Evolutionary conservation across 1,284 basidiomycete genomes (phyloP).

Genomic region (Melampsora abietis-canadensis): DNA sequence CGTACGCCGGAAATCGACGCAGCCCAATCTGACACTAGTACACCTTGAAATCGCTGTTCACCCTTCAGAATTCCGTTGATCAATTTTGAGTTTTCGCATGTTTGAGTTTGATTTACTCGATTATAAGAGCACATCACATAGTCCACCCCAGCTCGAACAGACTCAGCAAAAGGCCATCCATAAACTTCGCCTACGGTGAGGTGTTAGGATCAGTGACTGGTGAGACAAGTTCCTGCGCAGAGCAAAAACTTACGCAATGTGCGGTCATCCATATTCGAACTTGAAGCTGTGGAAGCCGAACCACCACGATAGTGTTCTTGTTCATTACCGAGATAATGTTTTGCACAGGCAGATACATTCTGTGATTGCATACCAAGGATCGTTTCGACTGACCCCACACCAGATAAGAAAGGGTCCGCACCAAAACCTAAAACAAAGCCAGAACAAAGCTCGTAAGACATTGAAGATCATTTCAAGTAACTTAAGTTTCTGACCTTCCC

Average conservation of each 20-base stretch:
- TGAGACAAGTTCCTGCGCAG: not conserved
- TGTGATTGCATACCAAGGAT: constrained; percentile 50
- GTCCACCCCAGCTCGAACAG: constrained; percentile 43
- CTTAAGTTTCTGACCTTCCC: constrained; percentile 48
- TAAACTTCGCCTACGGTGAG: constrained; percentile 48
- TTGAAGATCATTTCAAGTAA: not conserved
- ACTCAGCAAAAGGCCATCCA: constrained; percentile 45
- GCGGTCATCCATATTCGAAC: constrained; percentile 49
- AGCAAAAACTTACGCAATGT: constrained; percentile 46
- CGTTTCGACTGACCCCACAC: constrained; percentile 49
- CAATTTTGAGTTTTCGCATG: constrained; percentile 51
- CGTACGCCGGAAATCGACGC: constrained; percentile 32
- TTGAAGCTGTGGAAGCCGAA: constrained; percentile 24
- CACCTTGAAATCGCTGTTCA: constrained; percentile 51
- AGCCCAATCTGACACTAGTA: constrained; percentile 50
- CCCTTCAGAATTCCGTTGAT: constrained; percentile 52
- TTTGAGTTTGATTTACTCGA: constrained; percentile 48
- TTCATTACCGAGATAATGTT: constrained; percentile 52
- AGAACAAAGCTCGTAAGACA: not conserved
- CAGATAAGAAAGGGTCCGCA: constrained; percentile 49
- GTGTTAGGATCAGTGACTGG: not conserved
- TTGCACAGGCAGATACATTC: constrained; percentile 50
- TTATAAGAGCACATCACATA: constrained; percentile 52
- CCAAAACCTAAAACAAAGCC: constrained; percentile 13
- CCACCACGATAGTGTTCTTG: constrained; percentile 51